Conservation (phyloP, 441 rosid species). For the Biscutella laevigata region DNA sequence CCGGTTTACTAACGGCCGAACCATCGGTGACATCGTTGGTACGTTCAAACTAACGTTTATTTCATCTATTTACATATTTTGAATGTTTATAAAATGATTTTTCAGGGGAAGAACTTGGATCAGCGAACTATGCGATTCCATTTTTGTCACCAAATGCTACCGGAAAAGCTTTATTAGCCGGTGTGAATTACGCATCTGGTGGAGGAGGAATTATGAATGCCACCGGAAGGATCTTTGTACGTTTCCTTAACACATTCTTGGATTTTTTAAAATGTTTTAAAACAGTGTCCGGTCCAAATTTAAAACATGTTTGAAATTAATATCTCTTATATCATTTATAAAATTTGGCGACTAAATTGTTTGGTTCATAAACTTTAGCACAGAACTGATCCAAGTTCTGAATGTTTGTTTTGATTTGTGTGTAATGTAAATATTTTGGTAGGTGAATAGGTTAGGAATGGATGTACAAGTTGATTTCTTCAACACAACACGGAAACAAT, state of each 20-base stretch:
- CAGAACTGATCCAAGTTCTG: no score
- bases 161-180: slow-evolving; percentile 51
- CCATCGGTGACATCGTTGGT: slow-evolving; percentile 88
- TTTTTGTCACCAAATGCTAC: slow-evolving; percentile 57
- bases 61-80: background rate
- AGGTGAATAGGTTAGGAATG: slow-evolving; percentile 79
- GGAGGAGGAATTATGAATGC: slow-evolving; percentile 93
- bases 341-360: no score
- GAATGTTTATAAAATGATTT: background rate
- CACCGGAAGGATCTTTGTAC: slow-evolving; percentile 84
- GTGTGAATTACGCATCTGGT: slow-evolving; percentile 91
- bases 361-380: no score
- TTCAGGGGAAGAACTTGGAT: slow-evolving; percentile 75
- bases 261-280: background rate
- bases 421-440: no score
- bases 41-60: background rate
- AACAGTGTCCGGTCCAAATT: no score
- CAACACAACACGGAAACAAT: slow-evolving; percentile 62
- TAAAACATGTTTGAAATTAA: no score
- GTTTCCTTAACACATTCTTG: background rate
- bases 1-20: slow-evolving; percentile 78
- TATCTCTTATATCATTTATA: no score
- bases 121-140: slow-evolving; percentile 58
- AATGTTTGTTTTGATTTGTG: no score
- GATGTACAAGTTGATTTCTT: slow-evolving; percentile 75